A percentile compares a stretch with the other conserved stretches of the same genome.
Conservation (phyloP, 805 yeast genomes). For the Grigorovia humatica region DNA sequence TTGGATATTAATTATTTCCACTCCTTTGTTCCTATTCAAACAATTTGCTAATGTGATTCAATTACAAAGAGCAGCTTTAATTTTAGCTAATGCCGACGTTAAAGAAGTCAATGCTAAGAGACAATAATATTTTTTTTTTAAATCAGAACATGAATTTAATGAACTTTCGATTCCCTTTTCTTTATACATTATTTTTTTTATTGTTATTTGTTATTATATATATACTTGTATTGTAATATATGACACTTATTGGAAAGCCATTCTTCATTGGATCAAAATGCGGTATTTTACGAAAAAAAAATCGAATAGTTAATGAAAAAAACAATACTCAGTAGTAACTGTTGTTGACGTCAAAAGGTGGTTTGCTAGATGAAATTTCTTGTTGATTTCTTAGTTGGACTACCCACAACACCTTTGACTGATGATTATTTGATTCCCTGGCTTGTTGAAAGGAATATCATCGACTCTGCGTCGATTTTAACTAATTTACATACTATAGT, state of each 20-base stretch:
- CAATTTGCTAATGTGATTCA: slow-evolving; percentile 86
- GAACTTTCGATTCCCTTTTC: background rate
- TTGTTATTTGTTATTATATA: no score
- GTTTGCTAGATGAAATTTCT: slow-evolving; percentile 4
- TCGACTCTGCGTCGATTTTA: slow-evolving; percentile 16
- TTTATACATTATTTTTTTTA: no score
- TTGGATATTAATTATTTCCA: slow-evolving; percentile 43
- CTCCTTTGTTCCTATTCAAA: slow-evolving; percentile 86
- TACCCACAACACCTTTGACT: slow-evolving; percentile 14
- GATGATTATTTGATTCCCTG: slow-evolving; percentile 10
- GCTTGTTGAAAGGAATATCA: slow-evolving; percentile 6
- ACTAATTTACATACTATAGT: slow-evolving; percentile 23
- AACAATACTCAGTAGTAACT: background rate
- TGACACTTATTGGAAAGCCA: background rate
- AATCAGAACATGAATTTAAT: background rate
- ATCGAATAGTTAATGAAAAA: background rate
- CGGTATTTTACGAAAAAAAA: background rate
- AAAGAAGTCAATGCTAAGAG: slow-evolving; percentile 22
- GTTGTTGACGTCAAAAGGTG: background rate
- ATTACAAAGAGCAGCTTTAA: slow-evolving; percentile 71
- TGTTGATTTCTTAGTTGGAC: slow-evolving; percentile 10
- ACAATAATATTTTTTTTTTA: slow-evolving; percentile 4
- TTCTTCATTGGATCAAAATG: background rate
- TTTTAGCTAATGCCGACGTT: slow-evolving; percentile 66
- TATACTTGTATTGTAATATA: background rate